phyloP scores from a whole-genome alignment of 2,329 filamentous ascomycete species.

The Nemania abortiva region DNA sequence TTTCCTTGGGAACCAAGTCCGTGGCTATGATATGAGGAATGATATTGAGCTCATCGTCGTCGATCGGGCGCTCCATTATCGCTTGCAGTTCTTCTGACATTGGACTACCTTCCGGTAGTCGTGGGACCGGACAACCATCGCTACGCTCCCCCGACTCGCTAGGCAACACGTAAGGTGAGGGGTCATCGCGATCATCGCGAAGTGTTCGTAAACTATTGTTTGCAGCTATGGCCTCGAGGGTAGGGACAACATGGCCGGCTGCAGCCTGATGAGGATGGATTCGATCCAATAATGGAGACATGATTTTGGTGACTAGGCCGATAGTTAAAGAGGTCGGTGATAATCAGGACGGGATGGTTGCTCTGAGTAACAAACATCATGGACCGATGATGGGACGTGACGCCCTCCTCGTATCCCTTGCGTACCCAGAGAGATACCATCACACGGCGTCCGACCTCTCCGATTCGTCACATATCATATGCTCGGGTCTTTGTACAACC shows the following conservation, averaged over 20 bases:
- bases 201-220: neutral
- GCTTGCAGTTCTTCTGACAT: neutral
- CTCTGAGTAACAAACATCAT: conserved; percentile 1
- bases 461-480: neutral
- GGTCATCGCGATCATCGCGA: neutral
- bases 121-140: neutral
- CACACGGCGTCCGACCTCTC: neutral
- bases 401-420: neutral
- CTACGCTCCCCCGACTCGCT: neutral
- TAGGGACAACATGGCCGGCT: neutral
- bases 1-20: neutral
- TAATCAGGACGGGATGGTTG: neutral
- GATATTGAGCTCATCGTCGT: neutral
- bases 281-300: neutral
- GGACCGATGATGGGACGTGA: neutral
- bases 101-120: neutral
- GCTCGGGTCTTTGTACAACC: neutral
- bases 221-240: neutral
- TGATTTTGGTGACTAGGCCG: neutral
- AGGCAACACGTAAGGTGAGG: neutral
- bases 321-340: neutral
- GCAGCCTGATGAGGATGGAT: neutral
- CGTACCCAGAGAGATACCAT: neutral
- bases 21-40: neutral
- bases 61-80: conserved; percentile 1